A percentile compares a stretch with the other conserved stretches of the same genome.
Evolutionary conservation across 345 rosid species (phyloP).

Genomic region (Bretschneidera sinensis): DNA sequence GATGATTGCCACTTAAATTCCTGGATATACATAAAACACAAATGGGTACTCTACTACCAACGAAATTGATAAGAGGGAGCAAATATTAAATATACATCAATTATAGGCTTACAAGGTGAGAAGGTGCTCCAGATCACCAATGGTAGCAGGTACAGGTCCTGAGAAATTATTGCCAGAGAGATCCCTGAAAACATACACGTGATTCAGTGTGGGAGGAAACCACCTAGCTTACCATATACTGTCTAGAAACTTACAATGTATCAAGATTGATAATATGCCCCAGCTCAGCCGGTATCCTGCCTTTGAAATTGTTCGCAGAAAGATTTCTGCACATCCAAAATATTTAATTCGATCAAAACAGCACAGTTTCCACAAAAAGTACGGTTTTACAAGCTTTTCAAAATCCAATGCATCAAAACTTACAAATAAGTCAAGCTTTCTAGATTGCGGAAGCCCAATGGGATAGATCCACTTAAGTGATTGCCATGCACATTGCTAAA

Average conservation of each 20-base stretch:
- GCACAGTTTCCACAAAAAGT: neutral
- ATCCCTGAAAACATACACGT: constrained; percentile 44
- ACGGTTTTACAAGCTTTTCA: neutral
- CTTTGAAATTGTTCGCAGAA: constrained; percentile 70
- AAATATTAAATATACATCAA: neutral
- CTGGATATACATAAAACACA: constrained; percentile 19
- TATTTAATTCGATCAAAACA: neutral
- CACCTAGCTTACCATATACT: neutral
- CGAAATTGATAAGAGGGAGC: neutral
- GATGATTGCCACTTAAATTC: constrained; percentile 71
- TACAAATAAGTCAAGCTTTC: constrained; percentile 91
- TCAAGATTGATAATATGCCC: constrained; percentile 88
- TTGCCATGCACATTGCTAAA: constrained; percentile 86
- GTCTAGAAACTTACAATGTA: constrained; percentile 49
- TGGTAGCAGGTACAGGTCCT: constrained; percentile 66
- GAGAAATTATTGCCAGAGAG: constrained; percentile 75
- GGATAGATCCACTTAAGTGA: constrained; percentile 66
- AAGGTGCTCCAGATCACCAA: constrained; percentile 93
- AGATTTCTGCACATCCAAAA: constrained; percentile 50
- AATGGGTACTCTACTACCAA: neutral
- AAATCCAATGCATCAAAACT: constrained; percentile 15
- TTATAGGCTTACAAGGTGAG: constrained; percentile 61
- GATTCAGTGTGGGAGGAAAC: too few relatives aligned
- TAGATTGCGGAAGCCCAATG: constrained; percentile 63
- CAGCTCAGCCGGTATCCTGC: constrained; percentile 63